These are phyloP conservation scores for Nemania serpens DNA, from an alignment of 2,329 filamentous ascomycete species.

Conservation along the genomic window DNA sequence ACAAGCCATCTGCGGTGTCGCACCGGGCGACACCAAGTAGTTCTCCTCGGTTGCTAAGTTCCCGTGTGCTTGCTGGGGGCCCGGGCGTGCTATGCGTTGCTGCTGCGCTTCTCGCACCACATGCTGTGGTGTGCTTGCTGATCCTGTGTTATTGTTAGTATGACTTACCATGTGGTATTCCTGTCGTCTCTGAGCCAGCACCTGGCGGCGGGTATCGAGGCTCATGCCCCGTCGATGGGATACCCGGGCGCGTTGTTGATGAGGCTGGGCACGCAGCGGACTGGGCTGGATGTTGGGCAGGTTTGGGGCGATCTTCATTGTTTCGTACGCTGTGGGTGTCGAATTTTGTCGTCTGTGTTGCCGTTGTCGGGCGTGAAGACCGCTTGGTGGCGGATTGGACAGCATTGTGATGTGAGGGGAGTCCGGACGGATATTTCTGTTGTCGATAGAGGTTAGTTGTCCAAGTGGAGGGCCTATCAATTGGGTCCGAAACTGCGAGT, in stretches of 20 bases:
- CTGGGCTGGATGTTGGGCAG: conserved; percentile 60
- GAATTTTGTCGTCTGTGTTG: conserved; percentile 88
- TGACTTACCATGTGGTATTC: conserved; percentile 59
- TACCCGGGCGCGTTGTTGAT: conserved; percentile 42
- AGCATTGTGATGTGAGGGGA: conserved; percentile 76
- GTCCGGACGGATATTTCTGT: conserved; percentile 63
- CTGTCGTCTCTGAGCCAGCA: conserved; percentile 48
- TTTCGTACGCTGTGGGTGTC: conserved; percentile 78
- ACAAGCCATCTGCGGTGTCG: conserved; percentile 58
- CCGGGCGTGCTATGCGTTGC: conserved; percentile 82
- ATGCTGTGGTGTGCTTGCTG: conserved; percentile 70
- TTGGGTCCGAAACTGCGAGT: conserved; percentile 52
- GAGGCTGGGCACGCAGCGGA: conserved; percentile 38
- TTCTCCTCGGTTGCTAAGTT: conserved; percentile 52
- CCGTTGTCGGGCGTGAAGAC: conserved; percentile 74
- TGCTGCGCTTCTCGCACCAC: conserved; percentile 88
- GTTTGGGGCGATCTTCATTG: conserved; percentile 68
- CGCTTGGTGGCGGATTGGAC: conserved; percentile 70
- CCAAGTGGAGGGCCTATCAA: conserved; percentile 39
- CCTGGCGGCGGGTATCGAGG: conserved; percentile 72
- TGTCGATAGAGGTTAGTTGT: conserved; percentile 53
- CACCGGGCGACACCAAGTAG: conserved; percentile 62
- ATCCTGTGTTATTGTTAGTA: conserved; percentile 62
- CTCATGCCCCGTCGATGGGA: conserved; percentile 83
- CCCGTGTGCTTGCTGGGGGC: conserved; percentile 52